A percentile compares a stretch with the other conserved stretches of the same genome.
Conservation (phyloP, 1,284 basidiomycete genomes). For the Tremellales sp. region DNA sequence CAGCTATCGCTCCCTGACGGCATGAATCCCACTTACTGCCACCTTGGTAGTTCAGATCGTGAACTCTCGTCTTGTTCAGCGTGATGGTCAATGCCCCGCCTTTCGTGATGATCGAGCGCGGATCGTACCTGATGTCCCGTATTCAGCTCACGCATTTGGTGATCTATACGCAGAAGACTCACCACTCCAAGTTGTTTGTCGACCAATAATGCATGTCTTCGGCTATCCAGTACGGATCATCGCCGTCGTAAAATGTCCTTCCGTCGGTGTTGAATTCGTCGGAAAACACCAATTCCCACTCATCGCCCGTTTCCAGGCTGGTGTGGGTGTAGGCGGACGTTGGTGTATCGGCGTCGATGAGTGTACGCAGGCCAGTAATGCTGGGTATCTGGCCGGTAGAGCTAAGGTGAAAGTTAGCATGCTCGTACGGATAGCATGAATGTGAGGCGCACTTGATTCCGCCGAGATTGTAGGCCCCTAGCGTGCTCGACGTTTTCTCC, state of each 20-base stretch:
- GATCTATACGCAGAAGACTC: slow-evolving; percentile 21
- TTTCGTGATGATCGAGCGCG: slow-evolving; percentile 54
- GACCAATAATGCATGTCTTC: slow-evolving; percentile 59
- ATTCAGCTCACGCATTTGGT: slow-evolving; percentile 14
- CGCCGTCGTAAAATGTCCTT: slow-evolving; percentile 55
- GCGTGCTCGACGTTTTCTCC: slow-evolving; percentile 27
- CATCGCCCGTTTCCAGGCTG: slow-evolving; percentile 63
- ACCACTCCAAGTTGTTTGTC: slow-evolving; percentile 82
- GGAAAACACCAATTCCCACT: slow-evolving; percentile 80
- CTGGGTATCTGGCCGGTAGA: slow-evolving; percentile 51
- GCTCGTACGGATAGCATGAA: not conserved
- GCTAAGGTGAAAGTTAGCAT: slow-evolving; percentile 6
- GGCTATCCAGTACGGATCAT: slow-evolving; percentile 58
- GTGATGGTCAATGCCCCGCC: slow-evolving; percentile 75
- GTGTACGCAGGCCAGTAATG: slow-evolving; percentile 38
- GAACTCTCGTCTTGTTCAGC: slow-evolving; percentile 53
- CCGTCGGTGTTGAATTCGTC: slow-evolving; percentile 87
- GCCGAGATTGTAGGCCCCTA: slow-evolving; percentile 63
- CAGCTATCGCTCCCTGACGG: not conserved
- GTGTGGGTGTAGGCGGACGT: slow-evolving; percentile 53
- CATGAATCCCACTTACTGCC: slow-evolving; percentile 48
- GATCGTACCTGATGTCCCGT: slow-evolving; percentile 47
- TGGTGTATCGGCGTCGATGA: slow-evolving; percentile 69
- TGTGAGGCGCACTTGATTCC: slow-evolving; percentile 57
- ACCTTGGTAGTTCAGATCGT: slow-evolving; percentile 73